Evolutionary conservation across 805 yeast genomes (phyloP), one percentile per base, ranked within the genome.

Genomic region (Sugiyamaella valdiviana): DNA sequence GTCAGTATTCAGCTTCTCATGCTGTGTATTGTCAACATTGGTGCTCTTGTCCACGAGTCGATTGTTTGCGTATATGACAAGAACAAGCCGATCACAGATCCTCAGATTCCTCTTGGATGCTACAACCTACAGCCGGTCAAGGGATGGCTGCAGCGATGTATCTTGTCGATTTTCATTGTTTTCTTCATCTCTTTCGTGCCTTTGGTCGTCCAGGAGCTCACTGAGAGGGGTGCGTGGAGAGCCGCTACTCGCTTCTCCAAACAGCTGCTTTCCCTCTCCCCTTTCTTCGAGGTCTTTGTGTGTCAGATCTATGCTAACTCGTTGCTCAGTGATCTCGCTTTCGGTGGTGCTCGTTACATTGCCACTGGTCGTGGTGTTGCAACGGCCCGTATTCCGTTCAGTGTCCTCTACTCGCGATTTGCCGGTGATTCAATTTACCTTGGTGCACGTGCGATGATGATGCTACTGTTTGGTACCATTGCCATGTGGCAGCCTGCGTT

Each of bases 291-390:
- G 64, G 97, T 91, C 5, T 89, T 91, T 68, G 96, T 87, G 6
- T 88, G 97, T 64, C 96, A 90, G 66, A 83, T 90, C 6, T 91
- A 91, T 63, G 85, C 97, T 3, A 78, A 79, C 57, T 77, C 96
- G 0, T 70, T 91, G 57, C 68, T 79, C 42, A 78, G 79, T 44
- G 93, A 90, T 65, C 72, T 91, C 44, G 75, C 89, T 0, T 83
- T 85, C 68, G 98, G 98, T 3, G 95, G 95, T 42, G 98, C 98
- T 1, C 76, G 80, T 47, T 91, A 91, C 62, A 84, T 91, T 53
- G 82, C 95, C 9, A 88, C 97, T 2, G 98, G 98, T 1, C 73
- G 98, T 68, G 95, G 96, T 0, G 85, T 90, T 71, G 96, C 98
- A 1, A 87, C 88, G 17, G 76, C 89, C 2, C 76, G 98, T 58